Conservation (phyloP, 2,329 filamentous ascomycete genomes). For the Apiospora malaysiana region DNA sequence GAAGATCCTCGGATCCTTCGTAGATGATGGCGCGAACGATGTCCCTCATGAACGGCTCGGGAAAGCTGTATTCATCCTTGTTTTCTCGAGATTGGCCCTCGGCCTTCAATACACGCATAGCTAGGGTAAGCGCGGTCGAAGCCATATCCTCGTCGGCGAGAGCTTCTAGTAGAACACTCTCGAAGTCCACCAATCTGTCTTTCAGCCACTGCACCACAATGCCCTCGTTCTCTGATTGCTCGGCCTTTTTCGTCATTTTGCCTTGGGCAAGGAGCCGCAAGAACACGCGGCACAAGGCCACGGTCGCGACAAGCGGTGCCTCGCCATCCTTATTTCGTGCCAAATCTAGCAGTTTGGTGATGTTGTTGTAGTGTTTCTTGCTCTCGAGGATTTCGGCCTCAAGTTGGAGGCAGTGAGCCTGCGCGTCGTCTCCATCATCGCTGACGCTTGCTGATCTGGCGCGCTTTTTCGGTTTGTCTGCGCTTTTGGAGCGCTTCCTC, state of each 20-base stretch:
- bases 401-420: constrained; percentile 73
- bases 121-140: constrained; percentile 74
- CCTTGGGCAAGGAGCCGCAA: constrained; percentile 79
- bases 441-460: constrained; percentile 53
- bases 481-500: constrained; percentile 55
- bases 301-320: constrained; percentile 69
- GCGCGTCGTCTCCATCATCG: constrained; percentile 53
- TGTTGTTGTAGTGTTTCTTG: constrained; percentile 91
- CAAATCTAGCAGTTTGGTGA: constrained; percentile 72
- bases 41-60: constrained; percentile 67
- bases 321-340: constrained; percentile 59
- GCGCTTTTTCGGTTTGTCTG: constrained; percentile 56
- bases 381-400: constrained; percentile 86
- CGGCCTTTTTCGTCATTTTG: constrained; percentile 68
- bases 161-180: constrained; percentile 64
- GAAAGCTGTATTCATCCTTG: constrained; percentile 72
- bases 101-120: constrained; percentile 84
- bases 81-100: constrained; percentile 69
- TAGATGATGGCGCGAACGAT: constrained; percentile 69
- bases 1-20: constrained; percentile 62
- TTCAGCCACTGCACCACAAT: constrained; percentile 81
- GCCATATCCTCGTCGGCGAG: constrained; percentile 69
- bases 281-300: constrained; percentile 87
- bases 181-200: constrained; percentile 75
- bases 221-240: constrained; percentile 72